Evolutionary conservation across 2,329 filamentous ascomycete species (phyloP), one percentile per base, ranked within the genome.

Genomic region (Fusarium dimerum): DNA sequence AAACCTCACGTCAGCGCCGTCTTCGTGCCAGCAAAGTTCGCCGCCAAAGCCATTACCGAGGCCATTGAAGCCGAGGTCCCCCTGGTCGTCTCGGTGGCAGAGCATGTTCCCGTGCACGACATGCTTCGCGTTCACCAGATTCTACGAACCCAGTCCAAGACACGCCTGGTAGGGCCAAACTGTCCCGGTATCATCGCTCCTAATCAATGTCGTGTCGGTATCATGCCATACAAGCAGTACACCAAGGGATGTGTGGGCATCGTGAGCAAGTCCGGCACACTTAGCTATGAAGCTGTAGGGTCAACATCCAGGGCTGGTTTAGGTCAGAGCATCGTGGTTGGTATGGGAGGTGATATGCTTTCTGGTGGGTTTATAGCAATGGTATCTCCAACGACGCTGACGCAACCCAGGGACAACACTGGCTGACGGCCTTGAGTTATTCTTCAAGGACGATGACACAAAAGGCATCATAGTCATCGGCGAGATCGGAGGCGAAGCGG

Each of bases 201-300:
- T 0, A 80, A 85, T 18, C 86, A 84, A 3, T 92, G 89, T 61
- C 51, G 72, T 1, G 67, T 75, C 6, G 73, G 73, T 2, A 75
- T 75, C 40, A 75, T 75, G 73, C 73, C 72, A 1, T 72, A 71
- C 45, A 64, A 62, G 30, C 72, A 75, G 58, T 75, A 73, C 26
- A 54, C 49, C 1, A 80, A 83, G 1, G 89, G 88, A 1, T 80
- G 82, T 51, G 76, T 93, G 18, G 89, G 88, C 2, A 89, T 93
- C 49, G 82, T 90, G 3, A 87, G 88, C n/a, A 92, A 90, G 67
- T 91, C 87, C 1, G 89, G 89, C 1, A 93, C 89, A 0, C 73
- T 93, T 40, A 90, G 87, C 55, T 93, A 92, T 63, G 89, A 93
- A 68, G 84, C 89, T 2, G 89, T 92, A 1, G 89, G 86, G 0